phyloP scores from a whole-genome alignment of 2,329 filamentous ascomycete genomes.

The Aspergillus unguis region DNA sequence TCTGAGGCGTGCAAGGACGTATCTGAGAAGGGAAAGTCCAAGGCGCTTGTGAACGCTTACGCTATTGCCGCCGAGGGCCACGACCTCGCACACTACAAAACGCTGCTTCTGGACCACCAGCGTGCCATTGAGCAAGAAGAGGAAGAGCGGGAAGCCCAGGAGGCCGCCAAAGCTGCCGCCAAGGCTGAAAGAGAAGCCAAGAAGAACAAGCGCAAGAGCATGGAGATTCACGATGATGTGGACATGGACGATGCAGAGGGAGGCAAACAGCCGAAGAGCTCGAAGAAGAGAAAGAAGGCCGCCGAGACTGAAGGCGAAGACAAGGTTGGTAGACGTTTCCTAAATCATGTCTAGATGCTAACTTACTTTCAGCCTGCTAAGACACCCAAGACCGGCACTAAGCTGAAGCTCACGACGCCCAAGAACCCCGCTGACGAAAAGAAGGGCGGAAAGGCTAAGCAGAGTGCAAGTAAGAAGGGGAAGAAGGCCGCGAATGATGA shows the following conservation, averaged over 20 bases:
- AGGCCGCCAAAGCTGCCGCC: conserved; percentile 53
- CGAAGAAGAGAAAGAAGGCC: conserved; percentile 79
- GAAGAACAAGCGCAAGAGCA: conserved; percentile 49
- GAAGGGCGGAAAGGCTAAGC: conserved; percentile 55
- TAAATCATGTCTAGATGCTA: not conserved
- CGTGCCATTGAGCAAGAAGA: conserved; percentile 54
- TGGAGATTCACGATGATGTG: conserved; percentile 53
- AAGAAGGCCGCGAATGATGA: conserved; percentile 55
- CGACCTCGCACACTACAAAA: conserved; percentile 78
- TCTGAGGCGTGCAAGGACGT: conserved; percentile 66
- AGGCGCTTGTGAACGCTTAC: conserved; percentile 75
- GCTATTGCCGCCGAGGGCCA: conserved; percentile 74
- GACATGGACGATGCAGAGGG: conserved; percentile 49
- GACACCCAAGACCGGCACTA: conserved; percentile 62
- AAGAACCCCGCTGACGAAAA: conserved; percentile 57
- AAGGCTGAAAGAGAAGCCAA: conserved; percentile 54
- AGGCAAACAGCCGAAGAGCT: conserved; percentile 53
- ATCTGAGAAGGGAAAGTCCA: conserved; percentile 71
- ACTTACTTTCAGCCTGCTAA: conserved; percentile 51
- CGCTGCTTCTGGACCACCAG: conserved; percentile 62
- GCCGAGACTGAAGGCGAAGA: conserved; percentile 63
- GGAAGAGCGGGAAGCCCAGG: conserved; percentile 64
- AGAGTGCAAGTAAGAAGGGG: conserved; percentile 58
- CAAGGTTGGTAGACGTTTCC: conserved; percentile 52
- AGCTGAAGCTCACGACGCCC: conserved; percentile 52